Evolutionary conservation across 2,329 filamentous ascomycete genomes (phyloP).

Genomic region (Cordyceps javanica): DNA sequence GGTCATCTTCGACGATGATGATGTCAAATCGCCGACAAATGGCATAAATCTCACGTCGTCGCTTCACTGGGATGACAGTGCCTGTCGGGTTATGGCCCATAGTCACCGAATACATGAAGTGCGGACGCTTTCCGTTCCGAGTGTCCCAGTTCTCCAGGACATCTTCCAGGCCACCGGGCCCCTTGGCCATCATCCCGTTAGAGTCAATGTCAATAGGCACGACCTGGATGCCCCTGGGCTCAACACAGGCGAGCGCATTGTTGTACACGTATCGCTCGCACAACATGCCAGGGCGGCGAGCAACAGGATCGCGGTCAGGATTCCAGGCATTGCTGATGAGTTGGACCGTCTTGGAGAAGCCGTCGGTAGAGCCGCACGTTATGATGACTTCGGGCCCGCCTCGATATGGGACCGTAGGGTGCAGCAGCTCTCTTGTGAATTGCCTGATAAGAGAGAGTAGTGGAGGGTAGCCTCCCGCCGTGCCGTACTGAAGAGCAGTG

Average conservation of each 20-base stretch:
- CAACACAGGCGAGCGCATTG: conserved; percentile 63
- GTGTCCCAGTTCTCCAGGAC: conserved; percentile 79
- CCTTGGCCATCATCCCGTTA: conserved; percentile 70
- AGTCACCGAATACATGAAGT: conserved; percentile 87
- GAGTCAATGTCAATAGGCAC: conserved; percentile 70
- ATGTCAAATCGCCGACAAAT: conserved; percentile 80
- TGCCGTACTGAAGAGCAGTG: conserved; percentile 81
- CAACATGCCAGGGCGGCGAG: conserved; percentile 69
- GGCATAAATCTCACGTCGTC: conserved; percentile 72
- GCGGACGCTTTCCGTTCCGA: conserved; percentile 65
- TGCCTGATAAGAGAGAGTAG: conserved; percentile 72
- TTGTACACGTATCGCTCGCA: conserved; percentile 78
- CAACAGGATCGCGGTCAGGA: conserved; percentile 57
- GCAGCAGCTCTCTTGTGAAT: conserved; percentile 69
- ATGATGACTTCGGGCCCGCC: conserved; percentile 71
- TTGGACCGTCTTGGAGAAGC: conserved; percentile 71
- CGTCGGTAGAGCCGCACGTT: conserved; percentile 80
- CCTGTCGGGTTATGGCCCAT: conserved; percentile 82
- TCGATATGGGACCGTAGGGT: conserved; percentile 74
- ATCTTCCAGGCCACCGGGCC: conserved; percentile 67
- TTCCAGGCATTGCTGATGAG: conserved; percentile 72
- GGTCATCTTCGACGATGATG: conserved; percentile 89
- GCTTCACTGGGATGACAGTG: conserved; percentile 63
- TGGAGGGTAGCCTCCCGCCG: conserved; percentile 74
- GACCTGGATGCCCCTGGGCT: conserved; percentile 65